Evolutionary conservation across 1,284 basidiomycete genomes (phyloP), one percentile per base, ranked within the genome.

Genomic region (Pholiota adiposa): DNA sequence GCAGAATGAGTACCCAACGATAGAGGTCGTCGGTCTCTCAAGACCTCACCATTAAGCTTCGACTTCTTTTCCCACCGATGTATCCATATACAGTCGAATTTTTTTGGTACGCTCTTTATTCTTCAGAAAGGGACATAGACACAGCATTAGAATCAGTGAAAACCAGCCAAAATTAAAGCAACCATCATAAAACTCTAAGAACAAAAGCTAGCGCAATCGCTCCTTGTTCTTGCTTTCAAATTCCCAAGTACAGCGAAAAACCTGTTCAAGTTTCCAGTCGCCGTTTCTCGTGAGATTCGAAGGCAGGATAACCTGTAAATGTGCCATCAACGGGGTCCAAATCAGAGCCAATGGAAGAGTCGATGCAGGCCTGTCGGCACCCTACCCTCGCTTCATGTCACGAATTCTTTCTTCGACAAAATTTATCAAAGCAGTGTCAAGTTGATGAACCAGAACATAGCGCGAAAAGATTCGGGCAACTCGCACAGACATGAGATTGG

Each of bases 251-350:
- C 18, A 18, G 18, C 29, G n/a, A n/a, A n/a, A n/a, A n/a, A n/a
- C n/a, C n/a, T n/a, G n/a, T n/a, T n/a, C n/a, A n/a, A n/a, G n/a
- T 51, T 43, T 43, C 56, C 60, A 55, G 53, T 54, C 49, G 44
- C 55, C 60, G 63, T 53, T 58, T 55, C 52, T 52, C 63, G 58
- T 64, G 63, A 50, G 63, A 62, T 56, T 43, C 29, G 48, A 60
- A 52, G 41, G 25, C 19, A 11, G 33, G 18, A 25, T 11, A 31
- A 16, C 21, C 44, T 41, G 27, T 27, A 21, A 21, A 44, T 44
- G 43, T 11, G 31, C 52, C 41, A 50, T 52, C 33, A 56, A 27
- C 44, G 44, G 44, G 44, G 21, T 46, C 25, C 36, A 16, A 38
- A 46, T 46, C 14, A 46, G 18, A 41, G 40, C 40, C n/a, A 16